phyloP scores from a whole-genome alignment of 805 yeast species.

The Pichia cabralensis region DNA sequence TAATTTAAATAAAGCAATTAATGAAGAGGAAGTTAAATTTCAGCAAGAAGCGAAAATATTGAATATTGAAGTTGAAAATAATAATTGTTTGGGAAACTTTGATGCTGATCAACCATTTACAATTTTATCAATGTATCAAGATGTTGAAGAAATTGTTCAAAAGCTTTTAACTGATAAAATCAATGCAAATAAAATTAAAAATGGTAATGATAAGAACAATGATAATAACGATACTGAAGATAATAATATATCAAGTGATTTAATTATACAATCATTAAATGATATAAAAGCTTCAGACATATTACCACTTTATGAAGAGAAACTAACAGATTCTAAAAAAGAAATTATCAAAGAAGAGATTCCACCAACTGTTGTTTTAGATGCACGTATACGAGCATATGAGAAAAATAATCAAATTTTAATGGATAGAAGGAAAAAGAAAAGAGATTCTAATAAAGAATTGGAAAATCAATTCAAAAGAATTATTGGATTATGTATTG shows the following conservation, averaged over 20 bases:
- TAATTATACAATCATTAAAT: constrained; percentile 5
- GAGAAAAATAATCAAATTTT: constrained; percentile 54
- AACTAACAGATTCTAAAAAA: constrained; percentile 6
- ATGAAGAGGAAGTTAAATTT: constrained; percentile 52
- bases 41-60: constrained; percentile 27
- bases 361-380: constrained; percentile 43
- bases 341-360: constrained; percentile 20
- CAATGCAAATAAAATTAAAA: neutral
- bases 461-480: constrained; percentile 73
- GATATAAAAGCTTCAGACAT: constrained; percentile 11
- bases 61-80: constrained; percentile 25
- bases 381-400: constrained; percentile 78
- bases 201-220: neutral
- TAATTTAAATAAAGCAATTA: constrained; percentile 53
- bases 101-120: constrained; percentile 93
- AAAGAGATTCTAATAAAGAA: constrained; percentile 44
- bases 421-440: constrained; percentile 38
- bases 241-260: neutral
- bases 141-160: constrained; percentile 28
- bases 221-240: neutral
- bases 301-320: constrained; percentile 1
- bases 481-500: constrained; percentile 84
- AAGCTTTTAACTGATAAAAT: neutral
- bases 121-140: constrained; percentile 48
- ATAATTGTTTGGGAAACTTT: constrained; percentile 43